phyloP scores from a whole-genome alignment of 306 rosid genomes.

The Quercus wislizeni region DNA sequence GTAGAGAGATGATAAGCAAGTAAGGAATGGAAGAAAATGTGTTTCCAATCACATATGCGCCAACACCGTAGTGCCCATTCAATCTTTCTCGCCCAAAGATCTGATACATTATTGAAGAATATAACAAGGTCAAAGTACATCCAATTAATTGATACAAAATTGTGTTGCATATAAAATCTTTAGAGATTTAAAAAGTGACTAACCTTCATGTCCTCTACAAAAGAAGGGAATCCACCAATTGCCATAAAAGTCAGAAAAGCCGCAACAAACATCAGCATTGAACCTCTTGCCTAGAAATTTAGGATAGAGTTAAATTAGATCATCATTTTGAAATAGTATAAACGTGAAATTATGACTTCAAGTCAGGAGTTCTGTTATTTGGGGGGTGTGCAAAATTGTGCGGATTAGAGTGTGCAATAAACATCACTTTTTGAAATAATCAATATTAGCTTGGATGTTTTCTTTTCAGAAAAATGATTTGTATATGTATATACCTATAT shows the following conservation, averaged over 20 bases:
- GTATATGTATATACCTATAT: too few species aligned
- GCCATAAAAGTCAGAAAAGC: conserved; percentile 70
- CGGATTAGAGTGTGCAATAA: too few species aligned
- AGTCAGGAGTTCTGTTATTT: too few species aligned
- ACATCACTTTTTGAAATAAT: too few species aligned
- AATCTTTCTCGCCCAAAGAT: conserved; percentile 51
- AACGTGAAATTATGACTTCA: too few species aligned
- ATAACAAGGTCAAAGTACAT: not conserved
- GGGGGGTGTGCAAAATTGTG: too few species aligned
- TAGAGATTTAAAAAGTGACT: not conserved
- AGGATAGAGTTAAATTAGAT: not conserved
- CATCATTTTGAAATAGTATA: not conserved
- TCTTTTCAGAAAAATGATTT: not conserved
- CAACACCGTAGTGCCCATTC: conserved; percentile 59
- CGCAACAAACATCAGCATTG: conserved; percentile 54
- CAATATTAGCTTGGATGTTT: not conserved
- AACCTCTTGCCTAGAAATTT: conserved; percentile 54
- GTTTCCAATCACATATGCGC: conserved; percentile 47
- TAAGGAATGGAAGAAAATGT: conserved; percentile 48
- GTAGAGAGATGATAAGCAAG: conserved; percentile 42
- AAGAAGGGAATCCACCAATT: conserved; percentile 73
- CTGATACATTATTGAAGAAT: conserved; percentile 18
- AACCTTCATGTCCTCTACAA: conserved; percentile 80
- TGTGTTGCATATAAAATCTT: not conserved
- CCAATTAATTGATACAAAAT: not conserved